phyloP scores from a whole-genome alignment of 305 asterid species.

The Rubia balearica region DNA sequence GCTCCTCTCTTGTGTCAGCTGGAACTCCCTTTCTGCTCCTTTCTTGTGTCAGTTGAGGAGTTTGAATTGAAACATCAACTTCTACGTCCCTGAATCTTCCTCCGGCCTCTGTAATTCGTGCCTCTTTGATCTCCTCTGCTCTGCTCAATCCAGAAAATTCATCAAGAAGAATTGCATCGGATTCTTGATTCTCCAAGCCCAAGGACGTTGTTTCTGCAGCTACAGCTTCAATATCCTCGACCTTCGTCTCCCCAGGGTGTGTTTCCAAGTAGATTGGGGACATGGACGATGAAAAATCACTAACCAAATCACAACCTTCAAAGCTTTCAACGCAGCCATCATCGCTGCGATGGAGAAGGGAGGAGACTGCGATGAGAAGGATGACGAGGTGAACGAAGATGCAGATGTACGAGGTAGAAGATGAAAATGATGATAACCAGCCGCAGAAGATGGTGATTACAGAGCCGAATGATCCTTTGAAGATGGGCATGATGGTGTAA shows the following conservation, averaged over 20 bases:
- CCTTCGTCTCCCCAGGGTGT: not conserved
- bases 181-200: too few relatives aligned
- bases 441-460: constrained; percentile 5
- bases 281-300: not conserved
- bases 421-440: constrained; percentile 2
- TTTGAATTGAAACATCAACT: too few relatives aligned
- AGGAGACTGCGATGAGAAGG: constrained; percentile 25
- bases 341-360: constrained; percentile 16
- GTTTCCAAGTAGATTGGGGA: not conserved
- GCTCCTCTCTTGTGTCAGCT: not conserved
- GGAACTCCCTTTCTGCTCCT: not conserved
- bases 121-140: too few relatives aligned
- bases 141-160: not conserved
- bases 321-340: not conserved
- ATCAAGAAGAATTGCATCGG: not conserved
- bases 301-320: not conserved
- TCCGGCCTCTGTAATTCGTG: not conserved
- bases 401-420: constrained; percentile 20
- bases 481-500: constrained; percentile 16
- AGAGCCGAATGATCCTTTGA: constrained; percentile 13
- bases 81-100: too few relatives aligned
- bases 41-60: constrained; percentile 20
- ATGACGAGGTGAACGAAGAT: constrained; percentile 21
- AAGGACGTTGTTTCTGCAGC: too few relatives aligned
- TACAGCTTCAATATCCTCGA: not conserved